These are phyloP conservation scores for Umbelopsis ramanniana DNA, from an alignment of 192 early-diverging fungal genomes.

Conservation along the genomic window DNA sequence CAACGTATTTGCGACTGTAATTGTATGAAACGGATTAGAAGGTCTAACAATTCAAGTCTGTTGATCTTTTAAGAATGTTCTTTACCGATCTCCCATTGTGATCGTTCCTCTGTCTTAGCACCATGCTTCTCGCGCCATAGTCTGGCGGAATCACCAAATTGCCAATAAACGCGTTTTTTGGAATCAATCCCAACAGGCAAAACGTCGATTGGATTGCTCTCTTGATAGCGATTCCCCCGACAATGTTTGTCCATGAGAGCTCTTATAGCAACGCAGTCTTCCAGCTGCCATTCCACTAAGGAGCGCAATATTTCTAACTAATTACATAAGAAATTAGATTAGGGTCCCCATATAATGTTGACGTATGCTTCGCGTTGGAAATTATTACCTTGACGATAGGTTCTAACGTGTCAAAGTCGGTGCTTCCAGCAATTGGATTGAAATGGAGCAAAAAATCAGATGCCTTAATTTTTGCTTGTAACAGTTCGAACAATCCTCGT, in stretches of 20 bases:
- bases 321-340: neutral
- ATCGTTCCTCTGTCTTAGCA: neutral
- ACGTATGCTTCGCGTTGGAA: too few species aligned
- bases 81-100: conserved; percentile 34
- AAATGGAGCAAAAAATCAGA: conserved; percentile 27
- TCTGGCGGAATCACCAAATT: conserved; percentile 41
- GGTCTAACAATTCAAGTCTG: neutral
- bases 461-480: conserved; percentile 24
- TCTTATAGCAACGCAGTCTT: conserved; percentile 32
- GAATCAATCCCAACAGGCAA: conserved; percentile 30
- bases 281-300: conserved; percentile 38
- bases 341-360: neutral
- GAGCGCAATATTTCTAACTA: conserved; percentile 32
- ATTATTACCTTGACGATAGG: conserved; percentile 33
- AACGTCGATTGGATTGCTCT: conserved; percentile 27
- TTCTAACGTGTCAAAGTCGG: conserved; percentile 24
- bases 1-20: conserved; percentile 21
- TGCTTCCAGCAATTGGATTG: conserved; percentile 27
- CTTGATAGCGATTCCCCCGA: neutral
- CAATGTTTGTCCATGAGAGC: conserved; percentile 17
- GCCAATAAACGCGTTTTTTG: conserved; percentile 38
- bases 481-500: conserved; percentile 19
- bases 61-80: neutral
- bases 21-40: neutral
- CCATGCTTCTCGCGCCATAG: conserved; percentile 33